Percentiles rank a stretch among this genome's conserved stretches.
These are phyloP conservation scores for Ambrosiella xylebori DNA, from an alignment of 2,329 filamentous ascomycete species.

Conservation along the genomic window DNA sequence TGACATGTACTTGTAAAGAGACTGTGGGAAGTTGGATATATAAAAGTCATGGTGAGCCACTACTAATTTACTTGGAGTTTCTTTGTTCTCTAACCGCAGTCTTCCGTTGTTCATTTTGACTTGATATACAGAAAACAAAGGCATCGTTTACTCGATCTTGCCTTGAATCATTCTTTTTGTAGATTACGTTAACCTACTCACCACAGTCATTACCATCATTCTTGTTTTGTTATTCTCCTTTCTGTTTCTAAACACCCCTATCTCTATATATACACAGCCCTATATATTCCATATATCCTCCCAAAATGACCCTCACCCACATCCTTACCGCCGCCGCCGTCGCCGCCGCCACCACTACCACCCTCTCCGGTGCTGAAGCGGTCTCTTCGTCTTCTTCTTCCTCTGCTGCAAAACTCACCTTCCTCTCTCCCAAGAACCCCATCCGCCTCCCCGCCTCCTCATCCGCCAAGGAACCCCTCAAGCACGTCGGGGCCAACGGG, in stretches of 20 bases:
- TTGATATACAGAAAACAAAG: too few species aligned
- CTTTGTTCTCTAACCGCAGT: background rate
- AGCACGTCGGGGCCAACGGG: slow-evolving; percentile 34
- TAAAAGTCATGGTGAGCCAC: too few species aligned
- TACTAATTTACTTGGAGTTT: background rate
- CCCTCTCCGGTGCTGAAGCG: slow-evolving; percentile 4
- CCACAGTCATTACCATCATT: background rate
- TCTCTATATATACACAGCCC: too few species aligned
- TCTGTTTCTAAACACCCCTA: background rate
- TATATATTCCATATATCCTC: too few species aligned
- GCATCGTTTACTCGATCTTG: background rate
- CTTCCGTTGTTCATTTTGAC: too few species aligned
- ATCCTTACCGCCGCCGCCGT: background rate
- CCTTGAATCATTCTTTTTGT: background rate
- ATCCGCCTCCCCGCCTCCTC: slow-evolving; percentile 7
- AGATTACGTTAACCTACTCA: too few species aligned
- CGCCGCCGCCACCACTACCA: background rate
- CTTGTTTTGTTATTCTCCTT: background rate
- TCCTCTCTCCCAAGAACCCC: slow-evolving; percentile 9
- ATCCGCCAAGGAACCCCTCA: slow-evolving; percentile 21
- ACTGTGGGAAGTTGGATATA: too few species aligned
- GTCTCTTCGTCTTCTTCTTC: slow-evolving; percentile 1
- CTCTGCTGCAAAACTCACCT: background rate
- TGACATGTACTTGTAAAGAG: too few species aligned
- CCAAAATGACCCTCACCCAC: too few species aligned